phyloP scores from a whole-genome alignment of 805 yeast species.

The Yamadazyma nakazawae region DNA sequence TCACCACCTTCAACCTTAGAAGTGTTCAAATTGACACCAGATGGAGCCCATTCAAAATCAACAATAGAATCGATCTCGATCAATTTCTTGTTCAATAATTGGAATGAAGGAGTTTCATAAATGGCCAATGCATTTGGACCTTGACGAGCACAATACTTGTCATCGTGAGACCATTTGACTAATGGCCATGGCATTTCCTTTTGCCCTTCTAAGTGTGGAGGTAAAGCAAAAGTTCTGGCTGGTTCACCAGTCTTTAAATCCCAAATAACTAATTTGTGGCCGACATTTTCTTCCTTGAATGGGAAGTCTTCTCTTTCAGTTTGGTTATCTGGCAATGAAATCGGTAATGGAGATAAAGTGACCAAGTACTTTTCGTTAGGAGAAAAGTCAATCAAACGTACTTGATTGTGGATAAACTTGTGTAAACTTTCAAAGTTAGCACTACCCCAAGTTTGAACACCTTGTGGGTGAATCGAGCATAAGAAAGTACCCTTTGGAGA shows the following conservation, averaged over 20 bases:
- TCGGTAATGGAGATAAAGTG: constrained; percentile 85
- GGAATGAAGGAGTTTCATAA: constrained; percentile 77
- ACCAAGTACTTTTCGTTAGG: constrained; percentile 89
- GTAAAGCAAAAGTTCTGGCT: constrained; percentile 85
- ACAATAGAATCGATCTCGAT: constrained; percentile 78
- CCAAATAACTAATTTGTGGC: constrained; percentile 94
- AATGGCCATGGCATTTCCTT: constrained; percentile 90
- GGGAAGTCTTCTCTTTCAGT: constrained; percentile 71
- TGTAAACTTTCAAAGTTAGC: constrained; percentile 65
- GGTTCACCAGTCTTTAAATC: constrained; percentile 80
- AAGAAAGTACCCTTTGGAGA: constrained; percentile 92
- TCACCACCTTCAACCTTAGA: constrained; percentile 52
- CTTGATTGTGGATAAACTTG: constrained; percentile 85
- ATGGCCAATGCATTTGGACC: constrained; percentile 90
- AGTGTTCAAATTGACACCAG: constrained; percentile 65
- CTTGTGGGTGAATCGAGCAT: constrained; percentile 87
- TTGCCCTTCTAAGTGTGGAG: constrained; percentile 65
- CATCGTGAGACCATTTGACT: constrained; percentile 93
- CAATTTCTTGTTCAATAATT: constrained; percentile 80
- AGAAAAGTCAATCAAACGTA: constrained; percentile 84
- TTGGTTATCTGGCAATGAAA: constrained; percentile 57
- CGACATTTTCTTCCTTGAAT: constrained; percentile 82
- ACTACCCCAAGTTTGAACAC: constrained; percentile 97
- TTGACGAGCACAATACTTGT: constrained; percentile 89
- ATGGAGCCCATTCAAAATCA: constrained; percentile 95